These are phyloP conservation scores for Coelastrella sp. DNA, from an alignment of 139 green algal genomes.

Conservation along the genomic window DNA sequence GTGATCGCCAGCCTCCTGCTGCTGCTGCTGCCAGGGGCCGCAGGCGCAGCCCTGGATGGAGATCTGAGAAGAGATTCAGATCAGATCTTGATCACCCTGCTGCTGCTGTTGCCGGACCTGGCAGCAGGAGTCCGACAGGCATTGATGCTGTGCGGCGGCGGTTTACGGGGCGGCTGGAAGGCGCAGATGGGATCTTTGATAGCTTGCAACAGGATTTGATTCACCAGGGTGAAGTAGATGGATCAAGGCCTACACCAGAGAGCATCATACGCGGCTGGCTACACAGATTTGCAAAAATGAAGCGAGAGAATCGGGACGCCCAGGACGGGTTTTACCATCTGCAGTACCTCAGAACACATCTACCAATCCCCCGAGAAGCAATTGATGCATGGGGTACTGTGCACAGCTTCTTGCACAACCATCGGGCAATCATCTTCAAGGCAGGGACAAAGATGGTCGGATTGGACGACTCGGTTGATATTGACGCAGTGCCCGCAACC, in stretches of 20 bases:
- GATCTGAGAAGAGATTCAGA: too few species aligned
- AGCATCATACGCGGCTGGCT: background rate
- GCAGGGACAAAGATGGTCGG: background rate
- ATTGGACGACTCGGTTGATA: background rate
- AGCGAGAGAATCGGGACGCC: background rate
- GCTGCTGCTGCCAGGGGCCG: background rate
- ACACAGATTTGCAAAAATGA: background rate
- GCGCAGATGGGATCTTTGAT: slow-evolving; percentile 27
- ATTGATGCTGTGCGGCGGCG: background rate
- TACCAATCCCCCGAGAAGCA: background rate
- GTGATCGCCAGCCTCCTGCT: background rate
- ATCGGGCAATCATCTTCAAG: slow-evolving; percentile 4
- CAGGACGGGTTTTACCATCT: background rate
- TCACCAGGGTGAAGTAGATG: background rate
- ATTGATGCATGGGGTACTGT: background rate
- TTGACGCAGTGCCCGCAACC: background rate
- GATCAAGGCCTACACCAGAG: background rate
- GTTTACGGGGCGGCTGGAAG: slow-evolving; percentile 4
- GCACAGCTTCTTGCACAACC: background rate
- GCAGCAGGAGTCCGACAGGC: background rate
- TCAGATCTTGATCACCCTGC: background rate
- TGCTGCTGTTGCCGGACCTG: background rate
- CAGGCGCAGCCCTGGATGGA: background rate
- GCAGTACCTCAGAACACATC: background rate
- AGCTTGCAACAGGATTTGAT: background rate